Conservation (phyloP, 1,284 basidiomycete species). For the Fereydounia khargensis region DNA sequence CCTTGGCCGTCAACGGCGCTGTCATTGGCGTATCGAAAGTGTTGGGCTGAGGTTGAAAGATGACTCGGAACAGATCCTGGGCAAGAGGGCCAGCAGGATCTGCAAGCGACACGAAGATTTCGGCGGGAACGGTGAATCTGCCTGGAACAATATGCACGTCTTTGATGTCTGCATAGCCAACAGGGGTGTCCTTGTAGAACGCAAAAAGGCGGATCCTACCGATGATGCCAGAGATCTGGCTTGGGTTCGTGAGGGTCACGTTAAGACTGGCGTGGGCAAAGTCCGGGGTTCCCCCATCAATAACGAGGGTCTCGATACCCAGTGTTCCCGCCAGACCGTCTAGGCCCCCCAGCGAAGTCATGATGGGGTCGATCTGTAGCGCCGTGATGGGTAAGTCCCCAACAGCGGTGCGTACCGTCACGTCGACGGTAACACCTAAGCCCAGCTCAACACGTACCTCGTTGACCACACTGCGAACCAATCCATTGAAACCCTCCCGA, state of each 20-base stretch:
- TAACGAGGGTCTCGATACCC: conserved; percentile 60
- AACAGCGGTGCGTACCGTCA: conserved; percentile 67
- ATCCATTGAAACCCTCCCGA: conserved; percentile 63
- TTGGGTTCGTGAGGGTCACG: conserved; percentile 37
- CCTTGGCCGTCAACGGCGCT: too few species aligned
- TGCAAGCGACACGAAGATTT: too few species aligned
- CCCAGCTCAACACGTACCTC: conserved; percentile 61
- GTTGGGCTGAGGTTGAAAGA: too few species aligned
- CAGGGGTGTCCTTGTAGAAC: conserved; percentile 62
- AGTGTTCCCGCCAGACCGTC: conserved; percentile 32
- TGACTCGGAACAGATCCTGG: too few species aligned
- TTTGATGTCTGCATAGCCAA: conserved; percentile 58
- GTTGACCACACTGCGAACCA: conserved; percentile 67
- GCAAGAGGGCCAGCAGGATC: too few species aligned
- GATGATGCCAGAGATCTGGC: conserved; percentile 65
- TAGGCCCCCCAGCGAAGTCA: conserved; percentile 64
- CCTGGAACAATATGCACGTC: conserved; percentile 63
- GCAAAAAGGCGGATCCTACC: conserved; percentile 65
- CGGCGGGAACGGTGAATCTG: conserved; percentile 61
- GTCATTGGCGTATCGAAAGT: too few species aligned
- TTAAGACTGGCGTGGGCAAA: conserved; percentile 25
- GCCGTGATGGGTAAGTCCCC: conserved; percentile 69
- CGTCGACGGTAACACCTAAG: conserved; percentile 66
- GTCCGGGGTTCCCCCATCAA: conserved; percentile 31
- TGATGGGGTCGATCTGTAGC: conserved; percentile 68